Evolutionary conservation across 768 basidiomycete species (phyloP).

Genomic region (Pisolithus albus): DNA sequence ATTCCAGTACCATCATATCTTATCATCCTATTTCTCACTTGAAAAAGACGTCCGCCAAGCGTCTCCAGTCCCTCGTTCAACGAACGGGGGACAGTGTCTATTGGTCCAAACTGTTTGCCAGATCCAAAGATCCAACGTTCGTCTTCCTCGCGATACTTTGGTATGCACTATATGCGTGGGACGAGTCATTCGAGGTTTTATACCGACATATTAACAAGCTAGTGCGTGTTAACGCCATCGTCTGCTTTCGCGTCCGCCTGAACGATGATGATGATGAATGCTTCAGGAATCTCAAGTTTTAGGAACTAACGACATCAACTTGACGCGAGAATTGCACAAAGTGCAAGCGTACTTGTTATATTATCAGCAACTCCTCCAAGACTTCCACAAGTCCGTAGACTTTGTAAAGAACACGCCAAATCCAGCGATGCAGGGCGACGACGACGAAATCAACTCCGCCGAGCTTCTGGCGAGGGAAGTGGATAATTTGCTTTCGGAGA

Average conservation of each 20-base stretch:
- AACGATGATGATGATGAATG: background rate
- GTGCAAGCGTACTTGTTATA: slow-evolving; percentile 53
- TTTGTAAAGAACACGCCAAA: slow-evolving; percentile 22
- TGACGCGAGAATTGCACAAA: slow-evolving; percentile 51
- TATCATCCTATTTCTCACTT: slow-evolving; percentile 3
- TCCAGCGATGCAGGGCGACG: background rate
- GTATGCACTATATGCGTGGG: slow-evolving; percentile 52
- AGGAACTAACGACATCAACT: slow-evolving; percentile 28
- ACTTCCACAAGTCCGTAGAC: slow-evolving; percentile 45
- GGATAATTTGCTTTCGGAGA: slow-evolving; percentile 31
- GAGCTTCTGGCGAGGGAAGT: slow-evolving; percentile 14
- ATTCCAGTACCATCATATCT: slow-evolving; percentile 10
- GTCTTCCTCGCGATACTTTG: slow-evolving; percentile 42
- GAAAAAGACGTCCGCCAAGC: slow-evolving; percentile 2
- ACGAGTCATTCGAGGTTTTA: slow-evolving; percentile 44
- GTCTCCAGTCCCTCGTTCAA: slow-evolving; percentile 7
- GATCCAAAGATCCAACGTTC: slow-evolving; percentile 40
- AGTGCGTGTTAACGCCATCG: background rate
- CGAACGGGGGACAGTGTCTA: slow-evolving; percentile 6
- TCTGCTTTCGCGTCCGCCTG: background rate
- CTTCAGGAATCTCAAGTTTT: slow-evolving; percentile 40
- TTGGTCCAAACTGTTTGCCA: slow-evolving; percentile 5
- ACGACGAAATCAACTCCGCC: background rate
- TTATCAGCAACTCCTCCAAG: slow-evolving; percentile 47
- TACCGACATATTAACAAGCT: slow-evolving; percentile 33